Evolutionary conservation across 768 basidiomycete genomes (phyloP).

Genomic region (Chlorophyllum brunneum): DNA sequence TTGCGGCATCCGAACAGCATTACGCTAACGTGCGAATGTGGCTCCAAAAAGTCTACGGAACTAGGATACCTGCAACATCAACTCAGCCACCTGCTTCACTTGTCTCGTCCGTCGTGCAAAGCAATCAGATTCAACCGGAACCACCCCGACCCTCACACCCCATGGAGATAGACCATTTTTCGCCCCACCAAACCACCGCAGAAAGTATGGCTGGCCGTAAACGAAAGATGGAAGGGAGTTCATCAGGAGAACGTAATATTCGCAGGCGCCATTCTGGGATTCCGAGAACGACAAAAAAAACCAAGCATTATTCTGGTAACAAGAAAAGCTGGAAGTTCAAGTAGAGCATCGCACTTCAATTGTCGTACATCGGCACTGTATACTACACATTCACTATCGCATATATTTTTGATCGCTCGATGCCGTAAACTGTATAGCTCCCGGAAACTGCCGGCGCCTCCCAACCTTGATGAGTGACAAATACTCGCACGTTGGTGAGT

Average conservation of each 20-base stretch:
- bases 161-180: neutral
- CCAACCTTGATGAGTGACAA: slow-evolving; percentile 49
- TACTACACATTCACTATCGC: neutral
- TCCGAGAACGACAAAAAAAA: slow-evolving; percentile 30
- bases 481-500: slow-evolving; percentile 33
- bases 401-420: neutral
- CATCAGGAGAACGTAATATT: slow-evolving; percentile 12
- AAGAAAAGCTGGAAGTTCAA: slow-evolving; percentile 8
- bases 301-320: slow-evolving; percentile 23
- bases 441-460: slow-evolving; percentile 33
- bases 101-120: neutral
- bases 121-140: neutral
- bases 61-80: neutral
- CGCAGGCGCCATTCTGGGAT: slow-evolving; percentile 34
- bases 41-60: slow-evolving; percentile 48
- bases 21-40: slow-evolving; percentile 37
- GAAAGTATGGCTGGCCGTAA: neutral
- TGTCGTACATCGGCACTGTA: slow-evolving; percentile 3
- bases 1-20: slow-evolving; percentile 29
- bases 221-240: neutral
- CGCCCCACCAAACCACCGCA: neutral
- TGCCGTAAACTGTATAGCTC: slow-evolving; percentile 48
- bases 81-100: neutral
- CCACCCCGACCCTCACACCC: neutral
- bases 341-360: neutral